Evolutionary conservation across 1,139 yeast genomes (phyloP).

Genomic region (Hansenula lynferdii): DNA sequence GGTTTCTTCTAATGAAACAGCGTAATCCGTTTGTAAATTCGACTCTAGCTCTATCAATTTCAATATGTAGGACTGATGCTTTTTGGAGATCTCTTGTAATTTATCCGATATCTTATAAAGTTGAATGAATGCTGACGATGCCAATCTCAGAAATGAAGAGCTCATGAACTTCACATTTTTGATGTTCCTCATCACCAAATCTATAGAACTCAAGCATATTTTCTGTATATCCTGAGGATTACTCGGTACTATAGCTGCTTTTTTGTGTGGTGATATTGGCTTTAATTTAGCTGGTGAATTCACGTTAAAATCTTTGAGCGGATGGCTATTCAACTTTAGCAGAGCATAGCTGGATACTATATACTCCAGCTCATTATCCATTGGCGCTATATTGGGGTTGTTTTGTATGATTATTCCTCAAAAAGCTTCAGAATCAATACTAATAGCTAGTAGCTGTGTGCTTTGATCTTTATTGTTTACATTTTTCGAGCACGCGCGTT

Average conservation of each 20-base stretch:
- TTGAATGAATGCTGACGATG: constrained; percentile 18
- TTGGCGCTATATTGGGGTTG: not conserved
- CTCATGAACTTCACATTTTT: constrained; percentile 8
- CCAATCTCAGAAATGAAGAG: constrained; percentile 15
- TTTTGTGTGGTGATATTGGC: constrained; percentile 10
- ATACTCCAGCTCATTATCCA: constrained; percentile 19
- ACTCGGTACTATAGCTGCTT: constrained; percentile 5
- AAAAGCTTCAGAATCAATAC: no score
- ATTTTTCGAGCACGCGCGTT: constrained; percentile 1
- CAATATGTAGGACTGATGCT: constrained; percentile 16
- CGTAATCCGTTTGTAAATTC: constrained; percentile 8
- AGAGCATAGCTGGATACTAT: constrained; percentile 19
- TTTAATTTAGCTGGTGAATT: constrained; percentile 14
- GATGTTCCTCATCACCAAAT: constrained; percentile 13
- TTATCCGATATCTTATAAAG: constrained; percentile 10
- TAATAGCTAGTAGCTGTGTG: not conserved
- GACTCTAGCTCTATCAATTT: constrained; percentile 19
- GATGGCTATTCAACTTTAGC: constrained; percentile 15
- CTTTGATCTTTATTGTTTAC: not conserved
- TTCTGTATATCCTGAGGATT: constrained; percentile 14
- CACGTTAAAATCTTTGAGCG: constrained; percentile 11
- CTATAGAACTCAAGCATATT: constrained; percentile 18
- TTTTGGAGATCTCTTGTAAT: constrained; percentile 8
- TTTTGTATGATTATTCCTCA: no score
- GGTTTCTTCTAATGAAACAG: constrained; percentile 8